Evolutionary conservation across 2,329 filamentous ascomycete species (phyloP).

Genomic region (Cladosporium sp.): DNA sequence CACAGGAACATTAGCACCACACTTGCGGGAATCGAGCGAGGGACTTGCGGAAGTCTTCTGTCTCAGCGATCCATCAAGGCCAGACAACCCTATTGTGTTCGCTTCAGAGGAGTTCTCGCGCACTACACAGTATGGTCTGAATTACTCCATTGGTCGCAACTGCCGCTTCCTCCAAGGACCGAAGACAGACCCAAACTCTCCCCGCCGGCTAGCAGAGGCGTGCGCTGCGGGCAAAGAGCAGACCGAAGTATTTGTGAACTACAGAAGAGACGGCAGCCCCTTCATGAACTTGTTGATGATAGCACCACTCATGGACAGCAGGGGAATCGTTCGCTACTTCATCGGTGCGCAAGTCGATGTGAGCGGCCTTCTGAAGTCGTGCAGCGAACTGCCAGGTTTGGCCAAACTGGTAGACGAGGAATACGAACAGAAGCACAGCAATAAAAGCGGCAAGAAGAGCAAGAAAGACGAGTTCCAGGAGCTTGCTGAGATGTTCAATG

Average conservation of each 20-base stretch:
- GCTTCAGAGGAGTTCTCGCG: conserved; percentile 72
- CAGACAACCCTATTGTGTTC: conserved; percentile 73
- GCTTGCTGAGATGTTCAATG: conserved; percentile 66
- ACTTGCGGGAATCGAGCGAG: conserved; percentile 66
- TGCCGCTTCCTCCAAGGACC: conserved; percentile 76
- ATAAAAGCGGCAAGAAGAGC: conserved; percentile 27
- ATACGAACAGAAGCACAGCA: conserved; percentile 26
- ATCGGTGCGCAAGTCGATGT: conserved; percentile 71
- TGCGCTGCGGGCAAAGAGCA: conserved; percentile 62
- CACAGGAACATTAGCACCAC: conserved; percentile 60
- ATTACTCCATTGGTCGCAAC: conserved; percentile 69
- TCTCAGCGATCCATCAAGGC: conserved; percentile 66
- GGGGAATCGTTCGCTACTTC: conserved; percentile 63
- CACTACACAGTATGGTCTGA: conserved; percentile 71
- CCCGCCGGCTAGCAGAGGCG: conserved; percentile 59
- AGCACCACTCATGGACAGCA: conserved; percentile 66
- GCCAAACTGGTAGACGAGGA: conserved; percentile 32
- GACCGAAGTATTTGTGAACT: conserved; percentile 72
- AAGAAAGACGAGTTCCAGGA: conserved; percentile 61
- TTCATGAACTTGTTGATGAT: conserved; percentile 75
- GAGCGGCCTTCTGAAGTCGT: conserved; percentile 63
- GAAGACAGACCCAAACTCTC: conserved; percentile 60
- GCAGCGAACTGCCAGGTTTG: conserved; percentile 61
- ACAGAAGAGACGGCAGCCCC: conserved; percentile 67
- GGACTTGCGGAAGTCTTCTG: conserved; percentile 74